Evolutionary conservation across 768 basidiomycete genomes (phyloP), one percentile per base, ranked within the genome.

Genomic region (Rhodosporidiobolus sp.): DNA sequence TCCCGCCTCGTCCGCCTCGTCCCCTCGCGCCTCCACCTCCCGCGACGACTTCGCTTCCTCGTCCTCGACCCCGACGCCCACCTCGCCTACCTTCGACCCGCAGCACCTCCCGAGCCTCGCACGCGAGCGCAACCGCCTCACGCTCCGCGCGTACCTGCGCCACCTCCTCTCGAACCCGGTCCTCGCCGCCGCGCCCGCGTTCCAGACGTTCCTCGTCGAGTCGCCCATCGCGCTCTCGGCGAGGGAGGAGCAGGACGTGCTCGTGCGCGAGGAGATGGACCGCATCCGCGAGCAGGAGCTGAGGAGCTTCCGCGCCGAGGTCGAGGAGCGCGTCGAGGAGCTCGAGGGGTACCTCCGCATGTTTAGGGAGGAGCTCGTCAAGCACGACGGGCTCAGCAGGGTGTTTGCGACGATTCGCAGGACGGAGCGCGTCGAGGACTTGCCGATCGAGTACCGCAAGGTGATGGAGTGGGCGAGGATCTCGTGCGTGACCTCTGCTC

Each of bases 401-500:
- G 85, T 98, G n/a, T 99, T 99, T 78, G 87, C 87, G 19, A 89
- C 89, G 10, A 90, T 99, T 80, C 90, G 92, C 81, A 81, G 86
- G 52, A 94, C 90, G 8, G 87, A 90, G 14, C 83, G 88, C 68
- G 87, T 94, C 16, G 85, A 86, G 68, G 86, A 88, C 78, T 82
- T 99, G 55, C 95, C 96, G 11, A 80, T 83, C 12, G 91, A 94
- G 72, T 97, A 94, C 78, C 85, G 87, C 75, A 90, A 93, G 52
- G 92, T 97, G 57, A 79, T 95, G 12, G 95, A 98, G 81, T 99
- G 96, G 95, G 96, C 90, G 10, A 84, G 94, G 65, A 96, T 97
- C 79, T 95, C 95, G 93, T 95, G 70, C 79, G 93, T 85, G 52
- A 2, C n/a, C n/a, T n/a, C n/a, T 7, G 34, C 32, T 34, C 16